phyloP scores from a whole-genome alignment of 148 eudicot genomes.

The Selenicereus undatus region DNA sequence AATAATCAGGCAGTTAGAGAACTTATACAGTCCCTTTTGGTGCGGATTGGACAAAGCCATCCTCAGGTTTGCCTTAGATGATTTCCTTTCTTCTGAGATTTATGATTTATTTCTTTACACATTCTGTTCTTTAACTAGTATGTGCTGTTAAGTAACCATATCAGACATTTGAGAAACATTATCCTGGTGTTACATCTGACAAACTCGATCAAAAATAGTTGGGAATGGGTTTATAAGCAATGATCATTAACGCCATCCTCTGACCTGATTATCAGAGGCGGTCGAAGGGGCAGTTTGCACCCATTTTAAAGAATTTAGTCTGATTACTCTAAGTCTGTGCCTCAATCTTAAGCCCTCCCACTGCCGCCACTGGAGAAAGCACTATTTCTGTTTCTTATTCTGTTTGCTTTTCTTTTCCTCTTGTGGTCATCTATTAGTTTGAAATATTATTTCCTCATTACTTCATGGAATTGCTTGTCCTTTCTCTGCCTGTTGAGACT shows the following conservation, averaged over 20 bases:
- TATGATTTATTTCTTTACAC: not conserved
- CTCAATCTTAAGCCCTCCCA: not conserved
- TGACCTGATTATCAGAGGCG: not conserved
- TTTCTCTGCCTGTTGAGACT: not conserved
- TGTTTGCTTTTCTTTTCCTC: not conserved
- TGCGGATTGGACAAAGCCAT: slow-evolving; percentile 91
- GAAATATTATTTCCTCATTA: not conserved
- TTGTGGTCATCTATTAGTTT: not conserved
- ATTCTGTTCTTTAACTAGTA: not conserved
- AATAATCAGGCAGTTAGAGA: slow-evolving; percentile 91
- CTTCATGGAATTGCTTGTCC: not conserved
- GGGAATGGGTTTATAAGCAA: not conserved
- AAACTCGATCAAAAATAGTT: not conserved
- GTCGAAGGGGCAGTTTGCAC: not conserved
- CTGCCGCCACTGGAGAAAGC: not conserved
- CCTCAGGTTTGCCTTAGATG: slow-evolving; percentile 68
- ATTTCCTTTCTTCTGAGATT: not conserved
- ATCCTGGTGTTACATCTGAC: not conserved
- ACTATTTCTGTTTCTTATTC: not conserved
- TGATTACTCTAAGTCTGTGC: not conserved
- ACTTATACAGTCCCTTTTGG: slow-evolving; percentile 88
- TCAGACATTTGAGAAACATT: not conserved
- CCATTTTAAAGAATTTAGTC: not conserved
- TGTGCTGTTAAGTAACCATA: not conserved
- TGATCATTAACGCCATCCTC: not conserved